Conservation (phyloP, 805 yeast species). For the Barnettozyma salicaria region DNA sequence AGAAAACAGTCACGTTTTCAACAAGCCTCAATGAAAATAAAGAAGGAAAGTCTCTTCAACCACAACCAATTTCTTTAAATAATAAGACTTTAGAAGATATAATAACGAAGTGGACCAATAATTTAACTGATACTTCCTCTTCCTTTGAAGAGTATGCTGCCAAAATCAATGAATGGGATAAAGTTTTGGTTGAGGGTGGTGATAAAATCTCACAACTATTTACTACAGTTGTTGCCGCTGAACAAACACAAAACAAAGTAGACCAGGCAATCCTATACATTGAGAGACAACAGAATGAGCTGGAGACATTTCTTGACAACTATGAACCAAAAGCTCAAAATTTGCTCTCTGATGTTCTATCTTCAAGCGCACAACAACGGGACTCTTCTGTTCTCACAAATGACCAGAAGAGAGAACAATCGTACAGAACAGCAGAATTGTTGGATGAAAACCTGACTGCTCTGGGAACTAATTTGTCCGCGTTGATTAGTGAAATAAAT, state of each 20-base stretch:
- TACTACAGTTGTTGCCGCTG: constrained; percentile 74
- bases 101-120: constrained; percentile 88
- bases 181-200: constrained; percentile 74
- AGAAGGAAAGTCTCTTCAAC: constrained; percentile 49
- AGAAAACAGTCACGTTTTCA: constrained; percentile 26
- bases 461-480: constrained; percentile 68
- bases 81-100: constrained; percentile 92
- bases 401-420: constrained; percentile 85
- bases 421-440: constrained; percentile 80
- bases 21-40: constrained; percentile 26
- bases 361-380: constrained; percentile 26
- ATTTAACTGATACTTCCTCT: constrained; percentile 63
- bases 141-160: constrained; percentile 72
- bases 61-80: constrained; percentile 70
- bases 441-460: constrained; percentile 75
- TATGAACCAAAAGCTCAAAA: constrained; percentile 52
- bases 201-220: constrained; percentile 75
- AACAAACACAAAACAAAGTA: constrained; percentile 74
- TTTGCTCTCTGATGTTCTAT: constrained; percentile 31
- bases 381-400: constrained; percentile 41
- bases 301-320: constrained; percentile 73
- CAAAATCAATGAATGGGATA: constrained; percentile 82
- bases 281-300: constrained; percentile 87
- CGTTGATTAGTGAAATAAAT: constrained; percentile 76
- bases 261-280: constrained; percentile 85